These are phyloP conservation scores for Tremella yokohamensis DNA, from an alignment of 768 basidiomycete genomes.

Conservation along the genomic window DNA sequence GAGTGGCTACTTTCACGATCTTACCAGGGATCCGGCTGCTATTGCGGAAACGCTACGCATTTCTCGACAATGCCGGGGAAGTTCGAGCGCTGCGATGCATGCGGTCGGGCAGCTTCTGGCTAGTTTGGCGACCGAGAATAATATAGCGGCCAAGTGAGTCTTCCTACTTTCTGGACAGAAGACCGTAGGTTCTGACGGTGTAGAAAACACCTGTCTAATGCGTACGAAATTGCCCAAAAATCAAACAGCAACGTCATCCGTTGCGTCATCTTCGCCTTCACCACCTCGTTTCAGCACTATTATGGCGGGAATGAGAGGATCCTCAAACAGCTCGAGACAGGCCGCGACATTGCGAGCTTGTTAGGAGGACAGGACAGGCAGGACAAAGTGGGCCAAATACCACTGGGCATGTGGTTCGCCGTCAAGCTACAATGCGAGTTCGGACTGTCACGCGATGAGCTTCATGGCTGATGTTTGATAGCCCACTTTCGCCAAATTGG, in stretches of 20 bases:
- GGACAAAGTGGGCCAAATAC: conserved; percentile 36
- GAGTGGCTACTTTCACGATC: conserved; percentile 1
- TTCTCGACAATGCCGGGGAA: conserved; percentile 12
- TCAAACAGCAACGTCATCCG: conserved; percentile 33
- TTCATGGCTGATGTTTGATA: not conserved
- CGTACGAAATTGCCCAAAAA: conserved; percentile 30
- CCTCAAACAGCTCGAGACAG: conserved; percentile 36
- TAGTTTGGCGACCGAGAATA: conserved; percentile 28
- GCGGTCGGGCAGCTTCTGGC: conserved; percentile 28
- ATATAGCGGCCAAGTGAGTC: conserved; percentile 36
- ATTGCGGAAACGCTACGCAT: no score
- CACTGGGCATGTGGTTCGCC: conserved; percentile 37
- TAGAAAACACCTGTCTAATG: conserved; percentile 32
- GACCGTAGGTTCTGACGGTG: conserved; percentile 1
- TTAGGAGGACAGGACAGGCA: conserved; percentile 36
- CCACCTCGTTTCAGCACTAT: conserved; percentile 28
- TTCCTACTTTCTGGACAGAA: no score
- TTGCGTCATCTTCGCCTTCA: conserved; percentile 39
- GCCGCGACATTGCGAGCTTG: conserved; percentile 25
- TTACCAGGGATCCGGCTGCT: no score
- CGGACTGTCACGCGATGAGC: not conserved
- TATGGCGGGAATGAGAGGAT: conserved; percentile 29
- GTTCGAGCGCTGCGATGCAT: conserved; percentile 25
- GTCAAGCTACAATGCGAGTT: conserved; percentile 32
- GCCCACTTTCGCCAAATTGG: conserved; percentile 9